phyloP scores from a whole-genome alignment of 192 early-diverging fungal species.

The Geosiphon pyriformis region DNA sequence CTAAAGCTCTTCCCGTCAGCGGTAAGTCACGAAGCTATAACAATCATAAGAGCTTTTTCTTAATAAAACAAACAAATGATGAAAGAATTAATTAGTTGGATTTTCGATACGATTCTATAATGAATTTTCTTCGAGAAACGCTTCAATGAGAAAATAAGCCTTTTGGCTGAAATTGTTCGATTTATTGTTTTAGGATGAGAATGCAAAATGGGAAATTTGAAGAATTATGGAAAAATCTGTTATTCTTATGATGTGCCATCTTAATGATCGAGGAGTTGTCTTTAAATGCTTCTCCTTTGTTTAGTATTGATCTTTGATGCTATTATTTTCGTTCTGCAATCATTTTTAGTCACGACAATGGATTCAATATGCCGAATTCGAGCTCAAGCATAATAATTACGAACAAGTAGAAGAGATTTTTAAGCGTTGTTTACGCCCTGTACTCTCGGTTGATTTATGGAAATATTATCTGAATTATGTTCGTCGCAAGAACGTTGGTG shows the following conservation, averaged over 20 bases:
- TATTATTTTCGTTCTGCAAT: background rate
- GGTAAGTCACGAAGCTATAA: constrained; percentile 48
- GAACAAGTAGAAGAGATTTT: constrained; percentile 81
- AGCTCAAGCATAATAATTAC: constrained; percentile 69
- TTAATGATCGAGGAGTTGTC: too few species aligned
- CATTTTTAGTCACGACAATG: constrained; percentile 63
- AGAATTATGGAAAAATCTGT: too few species aligned
- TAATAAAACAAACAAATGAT: too few species aligned
- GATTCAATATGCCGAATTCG: constrained; percentile 74
- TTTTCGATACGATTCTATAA: too few species aligned
- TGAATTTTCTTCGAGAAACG: too few species aligned
- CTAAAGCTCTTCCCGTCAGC: constrained; percentile 75
- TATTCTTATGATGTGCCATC: too few species aligned
- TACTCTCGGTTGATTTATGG: constrained; percentile 86
- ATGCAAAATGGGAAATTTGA: too few species aligned
- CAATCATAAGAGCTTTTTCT: too few species aligned
- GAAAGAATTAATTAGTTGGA: too few species aligned
- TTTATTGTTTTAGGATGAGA: too few species aligned
- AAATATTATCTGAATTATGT: constrained; percentile 87
- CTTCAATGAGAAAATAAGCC: too few species aligned
- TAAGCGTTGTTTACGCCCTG: constrained; percentile 68
- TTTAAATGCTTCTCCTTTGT: background rate
- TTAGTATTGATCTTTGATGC: constrained; percentile 7
- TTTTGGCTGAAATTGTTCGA: too few species aligned
- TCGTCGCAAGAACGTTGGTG: constrained; percentile 60